Evolutionary conservation across 345 rosid species (phyloP), one percentile per base, ranked within the genome.

Genomic region (Pugionium cornutum): DNA sequence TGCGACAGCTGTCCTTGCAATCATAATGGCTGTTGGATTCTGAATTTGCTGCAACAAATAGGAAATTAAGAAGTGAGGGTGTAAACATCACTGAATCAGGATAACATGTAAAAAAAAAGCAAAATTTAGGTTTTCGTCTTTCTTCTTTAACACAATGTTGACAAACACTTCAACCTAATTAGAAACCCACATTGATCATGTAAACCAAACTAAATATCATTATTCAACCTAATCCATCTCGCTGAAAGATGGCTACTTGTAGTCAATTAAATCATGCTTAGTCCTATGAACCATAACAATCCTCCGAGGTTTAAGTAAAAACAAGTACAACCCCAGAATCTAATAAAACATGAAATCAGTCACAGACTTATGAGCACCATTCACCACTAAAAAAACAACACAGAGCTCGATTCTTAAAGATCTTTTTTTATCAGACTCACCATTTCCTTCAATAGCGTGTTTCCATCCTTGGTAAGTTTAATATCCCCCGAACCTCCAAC

Each of bases 401-500:
- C 53, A 63, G 11, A 72, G 34, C 35, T 72, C 27, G 42, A 51
- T 30, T 44, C 11, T 0, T 2, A 60, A 18, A 25, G 75, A 69
- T 75, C 63, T 58, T 9, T 4, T 34, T 5, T 1, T 4, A 27
- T 49, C 32, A 31, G 37, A 54, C 78, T 49, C 31, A 88, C 99
- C 99, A 94, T 94, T 77, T 94, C 99, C 59, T 94, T 94, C 75
- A 94, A 66, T 30, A 95, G 88, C n/a, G 94, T 91, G 79, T 95
- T 95, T 10, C 99, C 99, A 50, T 95, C 99, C 72, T 95, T 95
- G 25, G 99, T 95, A 40, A 95, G 89, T 82, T 91, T 95, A 62
- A 95, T 95, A 69, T 92, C 98, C 35, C 98, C 98, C 0, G 98
- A 88, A 3, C 98, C 98, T 61, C 98, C 97, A 75, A 95, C 99